Evolutionary conservation across 2,329 filamentous ascomycete species (phyloP), one percentile per base, ranked within the genome.

Genomic region (Colletotrichum kahawae): DNA sequence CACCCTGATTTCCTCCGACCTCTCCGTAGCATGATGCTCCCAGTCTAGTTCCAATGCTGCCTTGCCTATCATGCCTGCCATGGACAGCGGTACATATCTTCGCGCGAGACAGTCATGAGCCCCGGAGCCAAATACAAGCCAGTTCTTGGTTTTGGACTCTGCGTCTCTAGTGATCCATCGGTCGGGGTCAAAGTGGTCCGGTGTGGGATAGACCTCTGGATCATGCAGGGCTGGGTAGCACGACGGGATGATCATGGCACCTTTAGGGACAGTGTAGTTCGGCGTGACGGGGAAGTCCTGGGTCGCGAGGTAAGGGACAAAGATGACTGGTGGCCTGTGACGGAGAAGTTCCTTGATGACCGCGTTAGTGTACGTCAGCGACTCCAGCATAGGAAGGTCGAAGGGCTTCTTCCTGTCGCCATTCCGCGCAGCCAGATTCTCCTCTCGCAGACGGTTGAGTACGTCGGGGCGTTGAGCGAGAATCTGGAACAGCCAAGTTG

Each of bases 291-390:
- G 86, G 68, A 90, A 90, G 14, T 80, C 76, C 70, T 86, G 87
- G 1, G 84, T 88, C 0, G 87, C 86, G 1, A 87, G 82, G 56
- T 90, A 90, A 0, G 89, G 88, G 0, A 90, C 88, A 70, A 90
- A 88, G 68, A 90, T 90, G 56, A 90, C 89, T 0, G 88, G 88
- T 1, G 88, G 88, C 0, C 88, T 79, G 77, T 89, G 82, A 43
- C 89, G 88, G 16, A 90, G 87, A 2, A 89, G 82, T 76, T 90
- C 89, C 75, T 89, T 90, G 72, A 90, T 82, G 1, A 90, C 88
- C 4, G 88, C 88, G 31, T 85, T 86, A 67, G 88, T 90, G 77
- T 90, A 90, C 1, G 84, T 84, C 38, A 90, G 83, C 0, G 84
- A 86, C 64, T 90, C 87, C 4, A 88, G 77, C 87, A 89, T 88